A percentile compares a stretch with the other conserved stretches of the same genome.
phyloP scores from a whole-genome alignment of 2,329 filamentous ascomycete genomes.

The Pseudogymnoascus sp. region DNA sequence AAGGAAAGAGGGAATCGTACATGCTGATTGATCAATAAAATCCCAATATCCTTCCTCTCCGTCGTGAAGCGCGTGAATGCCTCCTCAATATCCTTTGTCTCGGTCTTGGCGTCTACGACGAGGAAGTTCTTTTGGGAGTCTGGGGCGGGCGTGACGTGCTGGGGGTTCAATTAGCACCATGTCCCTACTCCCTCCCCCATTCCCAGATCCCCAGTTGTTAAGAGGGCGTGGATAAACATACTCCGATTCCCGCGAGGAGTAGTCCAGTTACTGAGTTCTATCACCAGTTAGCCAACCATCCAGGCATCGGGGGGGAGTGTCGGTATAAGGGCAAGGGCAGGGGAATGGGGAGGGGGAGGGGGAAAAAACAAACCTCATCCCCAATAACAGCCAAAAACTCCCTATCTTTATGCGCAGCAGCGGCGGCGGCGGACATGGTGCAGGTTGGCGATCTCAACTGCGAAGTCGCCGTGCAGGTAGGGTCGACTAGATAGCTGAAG shows the following conservation, averaged over 20 bases:
- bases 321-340: neutral
- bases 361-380: slow-evolving; percentile 65
- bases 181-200: neutral
- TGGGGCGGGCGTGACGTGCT: slow-evolving; percentile 87
- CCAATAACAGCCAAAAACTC: slow-evolving; percentile 97
- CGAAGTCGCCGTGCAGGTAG: no score
- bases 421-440: slow-evolving; percentile 49
- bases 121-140: slow-evolving; percentile 96
- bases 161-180: slow-evolving; percentile 7
- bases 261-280: slow-evolving; percentile 95
- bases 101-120: slow-evolving; percentile 90
- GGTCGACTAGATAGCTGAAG: no score
- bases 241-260: slow-evolving; percentile 89
- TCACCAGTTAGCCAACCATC: slow-evolving; percentile 18
- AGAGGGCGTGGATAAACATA: slow-evolving; percentile 35
- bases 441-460: no score
- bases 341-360: no score
- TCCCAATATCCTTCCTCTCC: slow-evolving; percentile 91
- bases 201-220: neutral
- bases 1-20: slow-evolving; percentile 38
- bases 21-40: slow-evolving; percentile 96
- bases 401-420: slow-evolving; percentile 66
- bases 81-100: slow-evolving; percentile 77
- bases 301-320: neutral
- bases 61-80: slow-evolving; percentile 85